Conservation (phyloP, 352 stramenopile genomes). For the Phytophthora multivora region DNA sequence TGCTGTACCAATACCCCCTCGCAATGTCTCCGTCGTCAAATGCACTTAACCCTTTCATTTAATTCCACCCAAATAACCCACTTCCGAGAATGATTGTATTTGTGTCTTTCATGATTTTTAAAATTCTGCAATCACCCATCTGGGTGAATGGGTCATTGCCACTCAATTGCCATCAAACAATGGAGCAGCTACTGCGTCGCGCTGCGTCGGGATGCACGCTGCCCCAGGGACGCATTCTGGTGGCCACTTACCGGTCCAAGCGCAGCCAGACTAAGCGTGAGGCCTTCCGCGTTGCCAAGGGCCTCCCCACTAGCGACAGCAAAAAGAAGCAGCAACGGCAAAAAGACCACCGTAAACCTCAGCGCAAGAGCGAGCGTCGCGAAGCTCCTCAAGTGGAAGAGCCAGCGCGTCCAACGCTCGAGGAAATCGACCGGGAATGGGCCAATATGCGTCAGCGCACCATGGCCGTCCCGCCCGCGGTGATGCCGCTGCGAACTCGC, state of each 20-base stretch:
- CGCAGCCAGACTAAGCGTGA: conserved; percentile 50
- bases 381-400: conserved; percentile 14
- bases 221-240: conserved; percentile 28
- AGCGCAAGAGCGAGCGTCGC: conserved; percentile 10
- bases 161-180: conserved; percentile 21
- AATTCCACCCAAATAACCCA: conserved; percentile 7
- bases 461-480: conserved; percentile 34
- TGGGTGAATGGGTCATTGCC: conserved; percentile 17
- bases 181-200: conserved; percentile 49
- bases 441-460: conserved; percentile 46
- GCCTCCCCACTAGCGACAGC: conserved; percentile 5
- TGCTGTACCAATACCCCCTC: conserved; percentile 29
- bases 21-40: not conserved
- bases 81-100: conserved; percentile 8
- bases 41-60: not conserved
- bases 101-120: not conserved
- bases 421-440: conserved; percentile 55
- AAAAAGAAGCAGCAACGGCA: conserved; percentile 18
- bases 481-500: conserved; percentile 43
- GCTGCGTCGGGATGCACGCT: conserved; percentile 14
- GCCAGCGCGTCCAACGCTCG: conserved; percentile 26
- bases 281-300: conserved; percentile 6
- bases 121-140: not conserved
- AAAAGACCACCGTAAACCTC: conserved; percentile 16
- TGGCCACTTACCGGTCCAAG: conserved; percentile 61